A percentile compares a stretch with the other conserved stretches of the same genome.
Conservation (phyloP, 768 basidiomycete species). For the Daedaleopsis nitida region DNA sequence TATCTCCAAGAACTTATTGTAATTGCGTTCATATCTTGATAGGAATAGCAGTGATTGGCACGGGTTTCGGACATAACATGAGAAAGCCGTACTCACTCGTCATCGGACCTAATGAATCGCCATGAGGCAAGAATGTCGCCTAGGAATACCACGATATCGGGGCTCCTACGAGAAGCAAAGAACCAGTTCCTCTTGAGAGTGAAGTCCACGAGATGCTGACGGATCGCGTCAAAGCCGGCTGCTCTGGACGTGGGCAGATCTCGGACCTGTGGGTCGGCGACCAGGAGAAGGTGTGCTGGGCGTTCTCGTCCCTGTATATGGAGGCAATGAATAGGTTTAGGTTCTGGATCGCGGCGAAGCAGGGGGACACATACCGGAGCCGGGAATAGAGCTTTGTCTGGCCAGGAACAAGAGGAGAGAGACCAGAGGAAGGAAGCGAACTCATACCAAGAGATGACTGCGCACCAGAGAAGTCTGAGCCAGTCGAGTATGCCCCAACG, state of each 20-base stretch:
- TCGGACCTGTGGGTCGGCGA: conserved; percentile 87
- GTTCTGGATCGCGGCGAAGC: not conserved
- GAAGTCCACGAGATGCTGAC: conserved; percentile 58
- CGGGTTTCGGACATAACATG: conserved; percentile 2
- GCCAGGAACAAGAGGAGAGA: conserved; percentile 60
- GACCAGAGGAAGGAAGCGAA: conserved; percentile 52
- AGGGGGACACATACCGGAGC: conserved; percentile 13
- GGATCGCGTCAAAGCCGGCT: conserved; percentile 5
- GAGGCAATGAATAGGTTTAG: not conserved
- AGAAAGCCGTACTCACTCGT: conserved; percentile 51
- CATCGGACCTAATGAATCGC: conserved; percentile 56
- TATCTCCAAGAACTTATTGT: conserved; percentile 63
- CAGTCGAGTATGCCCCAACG: conserved; percentile 19
- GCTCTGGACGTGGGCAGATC: conserved; percentile 5
- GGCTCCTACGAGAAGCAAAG: conserved; percentile 53
- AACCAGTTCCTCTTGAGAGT: conserved; percentile 85
- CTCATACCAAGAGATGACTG: conserved; percentile 72
- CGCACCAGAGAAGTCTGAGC: conserved; percentile 51
- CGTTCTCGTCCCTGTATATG: not conserved
- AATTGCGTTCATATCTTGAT: conserved; percentile 71
- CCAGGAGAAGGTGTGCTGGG: conserved; percentile 60
- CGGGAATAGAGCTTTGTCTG: conserved; percentile 30
- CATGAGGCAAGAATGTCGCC: conserved; percentile 93
- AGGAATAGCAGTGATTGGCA: not conserved
- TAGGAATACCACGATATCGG: conserved; percentile 80